These are phyloP conservation scores for Linaria vulgaris DNA, from an alignment of 257 asterid genomes.

Conservation along the genomic window DNA sequence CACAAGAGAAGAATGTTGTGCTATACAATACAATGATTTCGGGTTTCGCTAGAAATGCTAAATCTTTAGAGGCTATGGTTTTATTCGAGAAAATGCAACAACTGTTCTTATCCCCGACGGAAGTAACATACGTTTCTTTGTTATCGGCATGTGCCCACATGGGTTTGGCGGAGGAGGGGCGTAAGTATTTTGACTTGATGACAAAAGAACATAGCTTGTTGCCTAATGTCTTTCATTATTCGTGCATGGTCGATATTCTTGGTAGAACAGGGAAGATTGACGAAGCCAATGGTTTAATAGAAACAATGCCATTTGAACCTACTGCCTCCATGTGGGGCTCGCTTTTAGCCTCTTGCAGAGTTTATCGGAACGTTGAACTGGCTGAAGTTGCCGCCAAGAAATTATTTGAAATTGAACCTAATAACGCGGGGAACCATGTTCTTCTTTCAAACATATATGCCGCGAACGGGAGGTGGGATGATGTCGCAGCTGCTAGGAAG, in stretches of 20 bases:
- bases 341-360: slow-evolving; percentile 75
- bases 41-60: slow-evolving; percentile 75
- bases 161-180: slow-evolving; percentile 79
- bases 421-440: slow-evolving; percentile 84
- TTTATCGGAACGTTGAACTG: slow-evolving; percentile 61
- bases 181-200: slow-evolving; percentile 67
- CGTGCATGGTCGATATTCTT: slow-evolving; percentile 88
- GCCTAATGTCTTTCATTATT: slow-evolving; percentile 62
- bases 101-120: slow-evolving; percentile 49
- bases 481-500: slow-evolving; percentile 72
- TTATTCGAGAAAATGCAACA: slow-evolving; percentile 91
- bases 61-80: slow-evolving; percentile 69
- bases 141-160: slow-evolving; percentile 85
- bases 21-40: slow-evolving; percentile 83
- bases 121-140: slow-evolving; percentile 63
- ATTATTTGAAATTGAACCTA: slow-evolving; percentile 76
- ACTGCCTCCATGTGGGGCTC: slow-evolving; percentile 96
- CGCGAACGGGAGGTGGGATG: slow-evolving; percentile 69
- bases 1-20: slow-evolving; percentile 63
- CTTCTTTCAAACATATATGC: slow-evolving; percentile 83
- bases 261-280: slow-evolving; percentile 64
- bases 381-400: slow-evolving; percentile 76
- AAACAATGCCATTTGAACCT: slow-evolving; percentile 72
- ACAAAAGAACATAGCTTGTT: slow-evolving; percentile 53
- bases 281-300: slow-evolving; percentile 72